Conservation (phyloP, 768 basidiomycete species). For the Tephrocybe sp. region DNA sequence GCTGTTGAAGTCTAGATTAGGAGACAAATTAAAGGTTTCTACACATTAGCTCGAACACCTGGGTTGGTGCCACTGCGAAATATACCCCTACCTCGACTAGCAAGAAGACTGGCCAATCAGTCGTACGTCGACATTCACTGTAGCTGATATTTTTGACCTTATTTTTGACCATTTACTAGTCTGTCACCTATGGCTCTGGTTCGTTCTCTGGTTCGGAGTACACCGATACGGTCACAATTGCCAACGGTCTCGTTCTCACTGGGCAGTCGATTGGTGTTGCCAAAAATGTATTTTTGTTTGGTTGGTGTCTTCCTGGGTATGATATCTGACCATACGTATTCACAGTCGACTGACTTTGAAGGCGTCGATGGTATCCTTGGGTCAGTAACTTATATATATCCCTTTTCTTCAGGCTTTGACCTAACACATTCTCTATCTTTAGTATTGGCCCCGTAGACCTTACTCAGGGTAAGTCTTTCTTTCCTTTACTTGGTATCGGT, state of each 20-base stretch:
- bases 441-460: slow-evolving; percentile 63
- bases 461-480: slow-evolving; percentile 38
- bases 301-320: neutral
- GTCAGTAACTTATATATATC: slow-evolving; percentile 28
- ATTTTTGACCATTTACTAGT: too few species aligned
- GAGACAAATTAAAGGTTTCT: too few species aligned
- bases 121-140: too few species aligned
- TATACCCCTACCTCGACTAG: too few species aligned
- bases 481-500: neutral
- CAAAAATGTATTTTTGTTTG: slow-evolving; percentile 18
- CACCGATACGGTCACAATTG: slow-evolving; percentile 54
- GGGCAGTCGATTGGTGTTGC: slow-evolving; percentile 68
- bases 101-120: too few species aligned
- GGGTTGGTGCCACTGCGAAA: too few species aligned
- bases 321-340: neutral
- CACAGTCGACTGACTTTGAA: slow-evolving; percentile 39
- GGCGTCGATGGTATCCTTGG: slow-evolving; percentile 66
- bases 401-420: neutral
- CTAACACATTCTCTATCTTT: slow-evolving; percentile 3
- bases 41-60: too few species aligned
- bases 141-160: too few species aligned
- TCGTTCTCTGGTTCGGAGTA: too few species aligned
- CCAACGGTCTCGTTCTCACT: slow-evolving; percentile 44
- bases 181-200: too few species aligned
- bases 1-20: too few species aligned